These are phyloP conservation scores for Kitagawia praeruptora DNA, from an alignment of 129 eudicot species.

Conservation along the genomic window DNA sequence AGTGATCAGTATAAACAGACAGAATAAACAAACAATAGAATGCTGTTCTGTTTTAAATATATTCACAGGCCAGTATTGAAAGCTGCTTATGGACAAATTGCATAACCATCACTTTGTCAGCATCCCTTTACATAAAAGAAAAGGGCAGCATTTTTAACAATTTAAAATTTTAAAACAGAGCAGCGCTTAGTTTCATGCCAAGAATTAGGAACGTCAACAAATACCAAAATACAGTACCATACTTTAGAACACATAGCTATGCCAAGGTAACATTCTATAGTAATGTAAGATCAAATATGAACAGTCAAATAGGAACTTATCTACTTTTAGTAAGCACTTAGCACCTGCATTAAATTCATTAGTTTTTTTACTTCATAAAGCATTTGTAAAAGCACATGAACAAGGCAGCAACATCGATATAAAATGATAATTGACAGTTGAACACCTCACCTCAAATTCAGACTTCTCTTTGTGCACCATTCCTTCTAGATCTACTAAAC, in stretches of 20 bases:
- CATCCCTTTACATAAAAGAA: not conserved
- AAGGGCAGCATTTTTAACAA: not conserved
- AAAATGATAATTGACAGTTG: not conserved
- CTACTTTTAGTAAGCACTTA: not conserved
- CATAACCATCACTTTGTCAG: not conserved
- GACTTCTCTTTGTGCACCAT: slow-evolving; percentile 62
- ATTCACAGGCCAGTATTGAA: not conserved
- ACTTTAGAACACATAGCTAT: not conserved
- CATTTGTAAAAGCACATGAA: not conserved
- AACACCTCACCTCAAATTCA: slow-evolving; percentile 63
- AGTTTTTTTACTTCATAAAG: not conserved
- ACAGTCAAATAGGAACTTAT: not conserved
- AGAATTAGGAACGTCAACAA: not conserved
- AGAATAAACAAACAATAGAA: not conserved
- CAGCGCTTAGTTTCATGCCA: not conserved
- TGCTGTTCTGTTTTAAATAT: no score
- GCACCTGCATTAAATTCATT: not conserved
- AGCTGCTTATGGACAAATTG: not conserved
- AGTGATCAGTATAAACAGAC: slow-evolving; percentile 2
- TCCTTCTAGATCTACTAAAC: slow-evolving; percentile 52
- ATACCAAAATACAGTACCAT: no score
- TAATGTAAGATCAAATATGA: not conserved
- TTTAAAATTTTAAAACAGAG: not conserved
- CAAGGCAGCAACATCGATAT: not conserved
- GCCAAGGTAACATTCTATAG: not conserved